Base-by-base conservation (phyloP, 805 yeast genomes). In the Lipomyces spencermartinsiae region DNA sequence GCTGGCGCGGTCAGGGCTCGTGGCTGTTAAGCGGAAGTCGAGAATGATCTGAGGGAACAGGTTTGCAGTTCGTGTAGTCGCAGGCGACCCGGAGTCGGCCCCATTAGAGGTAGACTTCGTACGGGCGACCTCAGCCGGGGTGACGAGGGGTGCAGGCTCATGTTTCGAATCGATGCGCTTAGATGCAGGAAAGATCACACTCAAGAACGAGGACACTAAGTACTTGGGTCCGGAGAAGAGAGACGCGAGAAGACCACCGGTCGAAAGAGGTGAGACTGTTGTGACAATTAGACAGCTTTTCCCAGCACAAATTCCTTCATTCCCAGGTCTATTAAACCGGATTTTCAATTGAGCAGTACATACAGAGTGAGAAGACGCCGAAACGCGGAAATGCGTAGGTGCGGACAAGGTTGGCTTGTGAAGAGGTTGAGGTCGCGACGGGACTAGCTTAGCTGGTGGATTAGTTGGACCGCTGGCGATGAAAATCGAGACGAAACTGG, bases 21-120 rank as follows among this genome's bases (percentile, higher is more conserved):
- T 6, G 3, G 71, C 60, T 12, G 72, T 59, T 33, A 69, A 58
- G 55, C 68, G 70, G 29, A 58, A 64, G 59, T 69, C 72, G 37
- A 69, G 63, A 14, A 63, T 59, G 53, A 63, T 63, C 56, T 69
- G 72, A 29, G 72, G 72, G 25, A 69, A 69, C 54, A 69, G 61
- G 60, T 22, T 61, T 19, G 63, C 49, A 43, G 49, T 43, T 43
- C n/a, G 49, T 43, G 49, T 12, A 56, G 62, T 10, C 16, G 59
- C 29, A 34, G 63, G 7, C 19, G 34, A 16, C 43, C 31, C n/a
- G 22, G 65, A 14, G 8, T 46, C 14, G 10, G 35, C 8, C 53
- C 22, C 49, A 59, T 33, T 55, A 37, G 37, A 4, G n/a, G 22
- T 3, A 16, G 63, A 16, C 14, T n/a, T 7, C 19, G 2, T 16